Conservation (phyloP, 305 asterid genomes). For the Fraxinus albicans region DNA sequence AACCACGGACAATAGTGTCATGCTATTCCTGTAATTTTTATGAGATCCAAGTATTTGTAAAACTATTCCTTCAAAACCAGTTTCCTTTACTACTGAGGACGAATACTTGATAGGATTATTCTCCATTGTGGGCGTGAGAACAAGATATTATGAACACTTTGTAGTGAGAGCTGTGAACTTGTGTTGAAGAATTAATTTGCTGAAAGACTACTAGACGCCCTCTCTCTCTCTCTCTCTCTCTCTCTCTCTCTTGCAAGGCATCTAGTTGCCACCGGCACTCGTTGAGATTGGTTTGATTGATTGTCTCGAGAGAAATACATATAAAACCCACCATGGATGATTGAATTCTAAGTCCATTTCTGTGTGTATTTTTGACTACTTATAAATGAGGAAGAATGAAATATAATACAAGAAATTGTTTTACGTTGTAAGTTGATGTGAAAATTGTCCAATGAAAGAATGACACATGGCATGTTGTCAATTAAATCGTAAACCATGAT, state of each 20-base stretch:
- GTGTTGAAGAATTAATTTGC: neutral
- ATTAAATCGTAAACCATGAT: no score
- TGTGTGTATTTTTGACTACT: no score
- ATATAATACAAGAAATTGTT: no score
- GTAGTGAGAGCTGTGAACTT: neutral
- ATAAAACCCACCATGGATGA: no score
- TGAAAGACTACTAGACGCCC: neutral
- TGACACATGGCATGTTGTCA: no score
- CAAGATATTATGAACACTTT: neutral
- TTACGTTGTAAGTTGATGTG: no score
- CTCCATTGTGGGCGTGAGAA: neutral
- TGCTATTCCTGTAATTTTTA: slow-evolving; percentile 10
- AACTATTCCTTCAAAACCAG: slow-evolving; percentile 11
- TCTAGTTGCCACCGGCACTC: no score
- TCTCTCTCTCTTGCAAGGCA: neutral
- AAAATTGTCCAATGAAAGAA: no score
- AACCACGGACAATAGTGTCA: slow-evolving; percentile 34
- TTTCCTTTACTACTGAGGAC: neutral
- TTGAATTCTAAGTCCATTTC: no score
- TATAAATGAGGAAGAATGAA: no score
- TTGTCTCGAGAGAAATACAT: no score
- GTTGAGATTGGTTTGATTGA: no score
- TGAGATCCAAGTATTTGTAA: slow-evolving; percentile 22
- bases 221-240: neutral
- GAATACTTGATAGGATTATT: neutral